Percentiles rank a stretch among this genome's conserved stretches.
phyloP scores from a whole-genome alignment of 257 asterid genomes.

The Gentiana dahurica region DNA sequence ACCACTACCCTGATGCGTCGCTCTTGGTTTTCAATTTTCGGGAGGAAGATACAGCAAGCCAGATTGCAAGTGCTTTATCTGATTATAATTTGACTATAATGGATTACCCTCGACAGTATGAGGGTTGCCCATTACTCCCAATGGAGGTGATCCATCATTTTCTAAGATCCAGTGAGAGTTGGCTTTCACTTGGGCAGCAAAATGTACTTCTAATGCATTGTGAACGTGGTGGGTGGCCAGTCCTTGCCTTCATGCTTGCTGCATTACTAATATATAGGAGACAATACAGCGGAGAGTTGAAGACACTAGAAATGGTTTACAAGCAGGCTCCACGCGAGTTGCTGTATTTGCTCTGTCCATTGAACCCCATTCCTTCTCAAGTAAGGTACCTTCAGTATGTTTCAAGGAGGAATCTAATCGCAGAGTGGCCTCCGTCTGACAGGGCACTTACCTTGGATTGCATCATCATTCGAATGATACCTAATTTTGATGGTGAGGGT shows the following conservation, averaged over 20 bases:
- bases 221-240: conserved; percentile 95
- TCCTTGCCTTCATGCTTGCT: conserved; percentile 89
- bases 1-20: conserved; percentile 67
- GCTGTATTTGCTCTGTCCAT: conserved; percentile 61
- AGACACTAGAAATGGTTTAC: conserved; percentile 88
- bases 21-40: conserved; percentile 80
- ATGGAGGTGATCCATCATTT: conserved; percentile 96
- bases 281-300: conserved; percentile 77
- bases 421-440: conserved; percentile 93
- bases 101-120: conserved; percentile 93
- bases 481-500: conserved; percentile 73
- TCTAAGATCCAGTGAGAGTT: conserved; percentile 84
- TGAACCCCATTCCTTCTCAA: conserved; percentile 92
- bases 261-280: conserved; percentile 68
- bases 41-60: conserved; percentile 53
- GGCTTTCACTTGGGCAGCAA: conserved; percentile 89
- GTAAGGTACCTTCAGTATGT: conserved; percentile 82
- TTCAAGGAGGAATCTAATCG: conserved; percentile 73
- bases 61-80: conserved; percentile 56
- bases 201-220: conserved; percentile 91
- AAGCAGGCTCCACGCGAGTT: conserved; percentile 93
- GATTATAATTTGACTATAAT: conserved; percentile 80
- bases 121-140: conserved; percentile 84
- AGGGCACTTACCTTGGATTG: conserved; percentile 85
- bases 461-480: conserved; percentile 75